A percentile compares a stretch with the other conserved stretches of the same genome.
Evolutionary conservation across 352 stramenopile genomes (phyloP).

Genomic region (Elongisporangium prolatum): DNA sequence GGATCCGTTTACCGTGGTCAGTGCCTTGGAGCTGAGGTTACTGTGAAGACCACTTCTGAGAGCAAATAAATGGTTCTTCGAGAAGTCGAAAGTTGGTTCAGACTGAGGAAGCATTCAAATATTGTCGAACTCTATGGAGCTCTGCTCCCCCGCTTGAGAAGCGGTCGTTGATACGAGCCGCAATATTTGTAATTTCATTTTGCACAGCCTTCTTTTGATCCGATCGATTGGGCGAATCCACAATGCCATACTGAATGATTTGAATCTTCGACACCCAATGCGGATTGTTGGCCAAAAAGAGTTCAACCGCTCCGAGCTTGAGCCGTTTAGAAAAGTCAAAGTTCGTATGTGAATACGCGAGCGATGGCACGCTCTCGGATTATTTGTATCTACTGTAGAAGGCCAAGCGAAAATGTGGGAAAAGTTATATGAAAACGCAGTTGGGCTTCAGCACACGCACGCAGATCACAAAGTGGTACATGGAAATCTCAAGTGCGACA

Average conservation of each 20-base stretch:
- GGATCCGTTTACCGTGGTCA: not conserved
- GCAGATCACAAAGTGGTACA: slow-evolving; percentile 34
- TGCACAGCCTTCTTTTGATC: slow-evolving; percentile 65
- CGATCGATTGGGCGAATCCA: slow-evolving; percentile 67
- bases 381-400: slow-evolving; percentile 5
- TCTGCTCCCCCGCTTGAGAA: slow-evolving; percentile 35
- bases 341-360: slow-evolving; percentile 13
- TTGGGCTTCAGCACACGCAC: slow-evolving; percentile 49
- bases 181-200: slow-evolving; percentile 47
- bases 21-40: not conserved
- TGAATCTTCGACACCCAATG: slow-evolving; percentile 83
- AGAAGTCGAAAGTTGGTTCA: slow-evolving; percentile 16
- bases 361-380: slow-evolving; percentile 1
- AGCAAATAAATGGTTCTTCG: slow-evolving; percentile 6
- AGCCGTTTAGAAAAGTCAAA: slow-evolving; percentile 8
- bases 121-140: slow-evolving; percentile 20
- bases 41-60: not conserved
- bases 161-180: slow-evolving; percentile 69
- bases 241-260: slow-evolving; percentile 78
- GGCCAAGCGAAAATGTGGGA: slow-evolving; percentile 1
- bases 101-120: slow-evolving; percentile 12
- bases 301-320: slow-evolving; percentile 95
- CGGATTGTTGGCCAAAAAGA: slow-evolving; percentile 87
- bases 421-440: slow-evolving; percentile 6
- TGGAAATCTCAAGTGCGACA: slow-evolving; percentile 71